Base-by-base conservation (phyloP, 345 rosid genomes). In the Lepidium aucheri region DNA sequence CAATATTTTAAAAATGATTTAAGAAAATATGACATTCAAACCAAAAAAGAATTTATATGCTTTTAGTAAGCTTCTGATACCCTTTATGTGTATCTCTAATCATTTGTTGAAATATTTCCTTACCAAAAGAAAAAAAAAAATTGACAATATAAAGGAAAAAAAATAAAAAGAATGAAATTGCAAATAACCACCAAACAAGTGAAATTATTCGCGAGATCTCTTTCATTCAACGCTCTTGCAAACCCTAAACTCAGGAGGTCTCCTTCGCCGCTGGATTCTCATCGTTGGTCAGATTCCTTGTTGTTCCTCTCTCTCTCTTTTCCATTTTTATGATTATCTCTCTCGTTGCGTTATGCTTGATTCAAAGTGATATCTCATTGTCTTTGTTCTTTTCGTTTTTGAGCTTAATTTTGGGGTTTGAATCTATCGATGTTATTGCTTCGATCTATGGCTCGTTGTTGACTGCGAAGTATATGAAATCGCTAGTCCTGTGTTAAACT, bases 191-290 rank as follows among this genome's bases (percentile, higher is more conserved):
- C 60, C 6, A 60, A 41, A 18, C 52, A 28, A 33, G 58, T 36
- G 17, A 36, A 51, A 13, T 34, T 49, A 39, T 17, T 8, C 52
- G 66, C 60, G 20, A 60, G 73, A 32, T 58, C 30, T 53, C 53
- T 60, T 18, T 14, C 26, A 59, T 38, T 69, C 53, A 49, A 36
- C 63, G 45, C 68, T 9, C 58, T 63, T 30, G 2, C 53, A 63
- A 72, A 72, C 76, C 76, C 76, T 72, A 72, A 49, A 18, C 70
- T 53, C 60, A 20, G 60, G 60, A 72, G 3, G 40, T 39, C 65
- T 56, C 38, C 45, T 14, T 56, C 52, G 70, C 65, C 70, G 70
- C 75, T 35, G 15, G 24, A 20, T 34, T 47, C 60, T 51, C 53
- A 42, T 33, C 74, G 30, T 61, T 4, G 70, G 70, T 72, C n/a